Conservation (phyloP, 371 early-diverging fungal genomes). For the Mortierella polycephala region DNA sequence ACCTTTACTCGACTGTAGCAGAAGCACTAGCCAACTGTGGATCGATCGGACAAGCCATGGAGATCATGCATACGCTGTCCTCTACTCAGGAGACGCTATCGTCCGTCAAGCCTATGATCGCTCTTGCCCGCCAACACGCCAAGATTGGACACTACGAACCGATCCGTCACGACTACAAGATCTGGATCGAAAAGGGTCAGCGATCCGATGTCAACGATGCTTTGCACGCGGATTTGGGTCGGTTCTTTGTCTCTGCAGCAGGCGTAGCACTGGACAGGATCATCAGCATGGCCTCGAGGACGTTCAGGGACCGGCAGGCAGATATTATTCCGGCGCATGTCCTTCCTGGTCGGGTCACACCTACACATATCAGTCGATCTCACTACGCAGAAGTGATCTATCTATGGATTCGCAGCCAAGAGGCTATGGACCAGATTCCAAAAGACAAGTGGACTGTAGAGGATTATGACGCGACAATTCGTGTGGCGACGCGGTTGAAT, state of each 20-base stretch:
- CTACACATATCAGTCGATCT: conserved; percentile 23
- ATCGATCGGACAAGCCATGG: conserved; percentile 9
- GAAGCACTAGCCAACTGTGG: conserved; percentile 45
- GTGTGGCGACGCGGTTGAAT: conserved; percentile 28
- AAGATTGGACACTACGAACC: conserved; percentile 38
- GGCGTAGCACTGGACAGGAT: conserved; percentile 32
- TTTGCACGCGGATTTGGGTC: conserved; percentile 8
- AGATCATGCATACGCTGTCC: conserved; percentile 17
- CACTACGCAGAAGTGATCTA: conserved; percentile 30
- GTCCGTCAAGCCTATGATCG: conserved; percentile 20
- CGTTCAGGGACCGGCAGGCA: conserved; percentile 30
- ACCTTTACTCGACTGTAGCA: conserved; percentile 19
- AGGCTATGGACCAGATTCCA: conserved; percentile 17
- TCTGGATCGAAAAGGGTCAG: conserved; percentile 17
- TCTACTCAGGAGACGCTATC: conserved; percentile 12
- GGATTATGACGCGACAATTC: conserved; percentile 38
- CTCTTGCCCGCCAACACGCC: conserved; percentile 36
- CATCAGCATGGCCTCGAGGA: conserved; percentile 12
- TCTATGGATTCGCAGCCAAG: conserved; percentile 10
- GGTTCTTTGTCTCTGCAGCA: conserved; percentile 26
- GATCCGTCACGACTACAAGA: conserved; percentile 16
- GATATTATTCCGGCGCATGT: conserved; percentile 30
- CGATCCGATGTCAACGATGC: neutral
- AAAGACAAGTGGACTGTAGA: conserved; percentile 15
- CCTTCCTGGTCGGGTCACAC: conserved; percentile 29